Conservation (phyloP, 2,329 filamentous ascomycete species). For the Pseudopithomyces chartarum region DNA sequence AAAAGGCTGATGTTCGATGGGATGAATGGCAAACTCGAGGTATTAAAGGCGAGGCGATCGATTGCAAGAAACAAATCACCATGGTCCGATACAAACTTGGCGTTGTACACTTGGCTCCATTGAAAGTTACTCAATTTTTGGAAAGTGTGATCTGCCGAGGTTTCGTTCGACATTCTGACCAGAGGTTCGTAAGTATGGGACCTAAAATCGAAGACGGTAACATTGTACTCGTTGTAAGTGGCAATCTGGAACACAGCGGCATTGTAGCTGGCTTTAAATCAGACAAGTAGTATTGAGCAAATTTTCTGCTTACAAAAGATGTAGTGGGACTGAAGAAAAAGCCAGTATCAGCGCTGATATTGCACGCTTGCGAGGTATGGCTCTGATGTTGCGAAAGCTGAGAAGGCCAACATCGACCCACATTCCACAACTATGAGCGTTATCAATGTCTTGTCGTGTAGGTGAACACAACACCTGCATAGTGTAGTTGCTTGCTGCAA, state of each 20-base stretch:
- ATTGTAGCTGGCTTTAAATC: slow-evolving; percentile 24
- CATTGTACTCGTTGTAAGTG: slow-evolving; percentile 17
- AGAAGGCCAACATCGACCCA: slow-evolving; percentile 11
- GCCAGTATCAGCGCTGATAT: slow-evolving; percentile 16
- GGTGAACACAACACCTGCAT: slow-evolving; percentile 42
- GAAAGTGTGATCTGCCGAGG: not conserved
- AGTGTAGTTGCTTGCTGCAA: slow-evolving; percentile 55
- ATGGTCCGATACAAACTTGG: slow-evolving; percentile 7
- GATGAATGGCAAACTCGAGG: slow-evolving; percentile 2
- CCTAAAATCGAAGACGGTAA: slow-evolving; percentile 8
- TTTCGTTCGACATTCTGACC: not conserved
- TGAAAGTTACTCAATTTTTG: not conserved
- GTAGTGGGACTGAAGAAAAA: slow-evolving; percentile 41
- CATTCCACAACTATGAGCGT: slow-evolving; percentile 25
- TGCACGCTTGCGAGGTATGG: slow-evolving; percentile 4
- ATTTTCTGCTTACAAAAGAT: slow-evolving; percentile 38
- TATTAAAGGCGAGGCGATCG: slow-evolving; percentile 10
- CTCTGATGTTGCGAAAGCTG: slow-evolving; percentile 7
- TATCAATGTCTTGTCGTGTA: slow-evolving; percentile 17
- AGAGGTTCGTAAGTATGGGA: slow-evolving; percentile 5
- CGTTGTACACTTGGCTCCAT: slow-evolving; percentile 7
- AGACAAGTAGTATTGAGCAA: not conserved
- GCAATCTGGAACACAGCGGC: slow-evolving; percentile 22
- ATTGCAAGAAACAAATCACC: slow-evolving; percentile 15
- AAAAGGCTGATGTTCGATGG: not conserved